Conservation (phyloP, 768 basidiomycete genomes). For the Guyanaporus albipodus region DNA sequence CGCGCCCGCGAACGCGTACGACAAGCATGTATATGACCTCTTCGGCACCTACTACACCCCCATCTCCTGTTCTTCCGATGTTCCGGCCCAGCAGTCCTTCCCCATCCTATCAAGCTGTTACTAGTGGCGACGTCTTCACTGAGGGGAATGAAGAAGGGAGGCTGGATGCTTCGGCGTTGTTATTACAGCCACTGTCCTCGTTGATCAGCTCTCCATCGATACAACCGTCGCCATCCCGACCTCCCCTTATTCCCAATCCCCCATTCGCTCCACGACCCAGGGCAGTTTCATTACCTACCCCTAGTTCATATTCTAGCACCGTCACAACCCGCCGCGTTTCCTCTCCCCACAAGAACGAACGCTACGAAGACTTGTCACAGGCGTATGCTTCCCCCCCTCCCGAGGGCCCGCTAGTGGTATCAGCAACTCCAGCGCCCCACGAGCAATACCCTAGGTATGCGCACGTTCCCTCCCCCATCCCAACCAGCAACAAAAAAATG, state of each 20-base stretch:
- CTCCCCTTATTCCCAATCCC: constrained; percentile 8
- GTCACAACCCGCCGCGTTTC: constrained; percentile 18
- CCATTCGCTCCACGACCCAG: constrained; percentile 21
- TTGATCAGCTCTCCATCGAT: constrained; percentile 12
- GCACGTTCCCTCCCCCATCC: constrained; percentile 20
- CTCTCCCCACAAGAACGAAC: constrained; percentile 13
- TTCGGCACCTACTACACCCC: constrained; percentile 2
- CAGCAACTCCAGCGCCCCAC: constrained; percentile 12
- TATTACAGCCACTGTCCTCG: constrained; percentile 28
- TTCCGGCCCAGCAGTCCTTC: constrained; percentile 26
- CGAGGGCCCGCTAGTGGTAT: constrained; percentile 23
- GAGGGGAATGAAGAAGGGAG: background rate
- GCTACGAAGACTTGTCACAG: constrained; percentile 28
- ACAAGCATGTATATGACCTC: constrained; percentile 25
- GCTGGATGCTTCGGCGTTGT: constrained; percentile 23
- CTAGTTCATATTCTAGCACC: background rate
- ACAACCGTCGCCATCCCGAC: constrained; percentile 4
- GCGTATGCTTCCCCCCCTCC: constrained; percentile 30
- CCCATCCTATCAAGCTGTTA: constrained; percentile 21
- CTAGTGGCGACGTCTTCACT: background rate
- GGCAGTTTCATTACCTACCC: constrained; percentile 24
- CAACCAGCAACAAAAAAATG: constrained; percentile 12
- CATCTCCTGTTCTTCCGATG: constrained; percentile 15
- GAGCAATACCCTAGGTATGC: constrained; percentile 30
- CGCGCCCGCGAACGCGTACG: constrained; percentile 25